These are phyloP conservation scores for Aspergillus affinis DNA, from an alignment of 495 filamentous ascomycete species.

Conservation along the genomic window DNA sequence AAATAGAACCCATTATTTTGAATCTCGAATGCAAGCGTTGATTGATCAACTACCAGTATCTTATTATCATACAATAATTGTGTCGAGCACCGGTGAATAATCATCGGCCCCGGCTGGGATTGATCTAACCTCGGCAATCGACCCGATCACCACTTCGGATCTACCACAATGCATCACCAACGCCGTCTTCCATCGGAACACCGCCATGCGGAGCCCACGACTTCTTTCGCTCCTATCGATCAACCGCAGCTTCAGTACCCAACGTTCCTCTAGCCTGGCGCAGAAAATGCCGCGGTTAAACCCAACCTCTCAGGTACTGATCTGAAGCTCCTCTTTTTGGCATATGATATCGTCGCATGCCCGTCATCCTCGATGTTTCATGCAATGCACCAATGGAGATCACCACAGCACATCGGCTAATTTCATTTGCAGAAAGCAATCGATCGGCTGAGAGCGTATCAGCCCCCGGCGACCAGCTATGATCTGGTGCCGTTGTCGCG, in stretches of 20 bases:
- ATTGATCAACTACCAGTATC: not conserved
- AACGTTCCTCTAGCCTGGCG: not conserved
- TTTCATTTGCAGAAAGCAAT: slow-evolving; percentile 63
- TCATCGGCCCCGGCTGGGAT: not conserved
- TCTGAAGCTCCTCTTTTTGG: not conserved
- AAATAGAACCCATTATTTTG: not conserved
- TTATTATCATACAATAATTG: not conserved
- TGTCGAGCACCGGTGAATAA: not conserved
- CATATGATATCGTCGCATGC: not conserved
- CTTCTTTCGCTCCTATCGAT: not conserved
- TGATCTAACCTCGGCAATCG: slow-evolving; percentile 14
- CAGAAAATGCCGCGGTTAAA: slow-evolving; percentile 38
- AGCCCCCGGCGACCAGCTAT: slow-evolving; percentile 58
- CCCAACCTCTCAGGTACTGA: slow-evolving; percentile 32
- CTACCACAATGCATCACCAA: not conserved
- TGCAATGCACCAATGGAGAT: not conserved
- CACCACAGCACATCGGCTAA: slow-evolving; percentile 1
- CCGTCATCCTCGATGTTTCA: not conserved
- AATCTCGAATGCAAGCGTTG: not conserved
- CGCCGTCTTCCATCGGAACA: not conserved
- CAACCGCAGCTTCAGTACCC: slow-evolving; percentile 10
- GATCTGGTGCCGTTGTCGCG: slow-evolving; percentile 66
- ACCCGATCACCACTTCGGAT: not conserved
- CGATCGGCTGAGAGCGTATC: slow-evolving; percentile 69
- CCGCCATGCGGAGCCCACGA: slow-evolving; percentile 2